These are phyloP conservation scores for Cryomyces minteri DNA, from an alignment of 495 filamentous ascomycete species.

Conservation along the genomic window DNA sequence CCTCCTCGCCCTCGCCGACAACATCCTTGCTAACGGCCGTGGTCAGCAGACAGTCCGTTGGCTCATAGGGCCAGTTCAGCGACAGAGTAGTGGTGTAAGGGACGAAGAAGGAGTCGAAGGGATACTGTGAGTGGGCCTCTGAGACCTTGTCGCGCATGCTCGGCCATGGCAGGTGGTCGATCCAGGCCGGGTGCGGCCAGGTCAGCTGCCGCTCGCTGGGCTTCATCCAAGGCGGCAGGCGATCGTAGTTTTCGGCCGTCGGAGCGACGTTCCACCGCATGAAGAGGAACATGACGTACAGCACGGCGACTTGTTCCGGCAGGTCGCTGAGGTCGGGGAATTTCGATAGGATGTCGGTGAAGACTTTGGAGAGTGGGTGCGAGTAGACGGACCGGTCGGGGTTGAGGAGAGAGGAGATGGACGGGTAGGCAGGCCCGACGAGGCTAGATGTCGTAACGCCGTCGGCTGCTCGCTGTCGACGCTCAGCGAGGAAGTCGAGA, in stretches of 20 bases:
- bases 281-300: slow-evolving; percentile 68
- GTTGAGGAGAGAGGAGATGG: slow-evolving; percentile 54
- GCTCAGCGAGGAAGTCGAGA: slow-evolving; percentile 54
- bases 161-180: slow-evolving; percentile 62
- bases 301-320: slow-evolving; percentile 58
- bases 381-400: slow-evolving; percentile 37
- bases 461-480: slow-evolving; percentile 41
- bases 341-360: slow-evolving; percentile 59
- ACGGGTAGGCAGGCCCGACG: slow-evolving; percentile 56
- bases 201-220: slow-evolving; percentile 43
- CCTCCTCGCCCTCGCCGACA: too few species aligned
- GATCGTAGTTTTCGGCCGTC: slow-evolving; percentile 51
- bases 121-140: slow-evolving; percentile 24
- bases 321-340: slow-evolving; percentile 51
- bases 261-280: slow-evolving; percentile 71
- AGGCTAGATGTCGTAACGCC: slow-evolving; percentile 40
- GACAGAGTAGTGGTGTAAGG: slow-evolving; percentile 54
- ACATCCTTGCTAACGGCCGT: too few species aligned
- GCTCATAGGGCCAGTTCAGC: slow-evolving; percentile 66
- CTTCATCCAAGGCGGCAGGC: slow-evolving; percentile 47
- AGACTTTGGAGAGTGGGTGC: slow-evolving; percentile 62
- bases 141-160: slow-evolving; percentile 48
- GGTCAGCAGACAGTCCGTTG: slow-evolving; percentile 21
- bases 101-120: slow-evolving; percentile 64
- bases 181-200: slow-evolving; percentile 52